A percentile compares a stretch with the other conserved stretches of the same genome.
Evolutionary conservation across 148 eudicot genomes (phyloP).

Genomic region (Fagopyrum homotropicum): DNA sequence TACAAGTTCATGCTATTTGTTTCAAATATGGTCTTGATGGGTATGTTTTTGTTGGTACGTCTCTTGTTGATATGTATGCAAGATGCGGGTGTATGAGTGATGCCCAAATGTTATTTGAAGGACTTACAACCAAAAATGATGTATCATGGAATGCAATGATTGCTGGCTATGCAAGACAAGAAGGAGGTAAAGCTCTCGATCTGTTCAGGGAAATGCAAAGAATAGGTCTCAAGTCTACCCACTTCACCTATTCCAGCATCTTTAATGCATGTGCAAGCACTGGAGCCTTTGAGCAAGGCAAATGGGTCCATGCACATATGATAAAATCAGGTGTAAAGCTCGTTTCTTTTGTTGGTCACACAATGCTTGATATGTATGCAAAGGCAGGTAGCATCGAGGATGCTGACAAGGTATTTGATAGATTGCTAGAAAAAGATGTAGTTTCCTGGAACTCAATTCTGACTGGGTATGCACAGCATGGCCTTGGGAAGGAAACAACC

Average conservation of each 20-base stretch:
- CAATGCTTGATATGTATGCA: conserved; percentile 67
- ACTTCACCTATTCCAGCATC: conserved; percentile 50
- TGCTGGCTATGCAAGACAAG: conserved; percentile 51
- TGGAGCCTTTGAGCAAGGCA: conserved; percentile 65
- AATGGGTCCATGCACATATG: conserved; percentile 60
- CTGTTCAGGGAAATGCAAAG: conserved; percentile 53
- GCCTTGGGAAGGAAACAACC: conserved; percentile 37
- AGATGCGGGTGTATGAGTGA: conserved; percentile 41
- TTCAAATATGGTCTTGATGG: conserved; percentile 42
- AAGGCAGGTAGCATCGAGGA: conserved; percentile 57
- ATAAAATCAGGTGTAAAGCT: conserved; percentile 41
- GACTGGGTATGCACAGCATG: conserved; percentile 57
- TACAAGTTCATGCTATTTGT: conserved; percentile 44
- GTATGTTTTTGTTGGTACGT: conserved; percentile 48
- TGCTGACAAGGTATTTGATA: conserved; percentile 46
- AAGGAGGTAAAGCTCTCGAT: conserved; percentile 39
- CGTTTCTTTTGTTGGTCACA: conserved; percentile 45
- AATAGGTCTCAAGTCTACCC: conserved; percentile 29
- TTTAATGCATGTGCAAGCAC: conserved; percentile 44
- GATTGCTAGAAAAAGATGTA: conserved; percentile 33
- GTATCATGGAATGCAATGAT: conserved; percentile 65
- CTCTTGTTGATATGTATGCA: conserved; percentile 52
- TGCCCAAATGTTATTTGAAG: conserved; percentile 39
- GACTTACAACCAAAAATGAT: conserved; percentile 36
- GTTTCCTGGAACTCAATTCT: conserved; percentile 72